Base-by-base conservation (phyloP, 208 protist genomes). In the Acanthamoeba sp. region DNA sequence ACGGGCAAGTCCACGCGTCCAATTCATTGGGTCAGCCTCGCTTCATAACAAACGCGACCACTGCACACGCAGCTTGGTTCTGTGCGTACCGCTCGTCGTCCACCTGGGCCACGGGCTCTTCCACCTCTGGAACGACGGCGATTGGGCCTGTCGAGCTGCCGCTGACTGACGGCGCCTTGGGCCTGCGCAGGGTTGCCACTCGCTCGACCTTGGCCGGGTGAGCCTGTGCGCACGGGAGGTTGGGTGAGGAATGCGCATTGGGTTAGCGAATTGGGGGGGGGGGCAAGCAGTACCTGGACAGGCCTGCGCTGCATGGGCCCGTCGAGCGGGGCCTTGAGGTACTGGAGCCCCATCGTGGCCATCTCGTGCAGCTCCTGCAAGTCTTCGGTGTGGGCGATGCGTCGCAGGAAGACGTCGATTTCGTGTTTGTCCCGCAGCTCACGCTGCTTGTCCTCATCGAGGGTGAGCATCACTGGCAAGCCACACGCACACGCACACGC, bases 401-500 rank as follows among this genome's bases (percentile, higher is more conserved):
- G 69, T 14, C 69, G 27, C 20, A 78, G 42, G 20, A 78, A 45
- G 24, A 78, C 69, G 22, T 78, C 69, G 20, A 42, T 9, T 12
- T 78, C 69, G 38, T 78, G 38, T 18, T 45, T 42, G 38, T 78
- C 69, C 34, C 20, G 16, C 16, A 78, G 69, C 34, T 78, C 69
- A 6, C 38, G 29, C 24, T 42, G 69, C 34, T 78, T 45, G 69
- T 42, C 69, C 69, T 78, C 69, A 32, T 78, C 69, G 34, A 78
- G 38, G 24, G 69, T 78, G 38, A 78, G 69, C 69, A 78, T 42
- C 69, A 78, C 69, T 78, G 29, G 20, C 20, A n/a, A 45, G n/a
- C n/a, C n/a, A n/a, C n/a, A n/a, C n/a, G n/a, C n/a, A n/a, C n/a
- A n/a, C n/a, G n/a, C n/a, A n/a, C n/a, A n/a, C n/a, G n/a, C n/a